A percentile compares a stretch with the other conserved stretches of the same genome.
Conservation (phyloP, 2,329 filamentous ascomycete genomes). For the Cercospora canescens region DNA sequence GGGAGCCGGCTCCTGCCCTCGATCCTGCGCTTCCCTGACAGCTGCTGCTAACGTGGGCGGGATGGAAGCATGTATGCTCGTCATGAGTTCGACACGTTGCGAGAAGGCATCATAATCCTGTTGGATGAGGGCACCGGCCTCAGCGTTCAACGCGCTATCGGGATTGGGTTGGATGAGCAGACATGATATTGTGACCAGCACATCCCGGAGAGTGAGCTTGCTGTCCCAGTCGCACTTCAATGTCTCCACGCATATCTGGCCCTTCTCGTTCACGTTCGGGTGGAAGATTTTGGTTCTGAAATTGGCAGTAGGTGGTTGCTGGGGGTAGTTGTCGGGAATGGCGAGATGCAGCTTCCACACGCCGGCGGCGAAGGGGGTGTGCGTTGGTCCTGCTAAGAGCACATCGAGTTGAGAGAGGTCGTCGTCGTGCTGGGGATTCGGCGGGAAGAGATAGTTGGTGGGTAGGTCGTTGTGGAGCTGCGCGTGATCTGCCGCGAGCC, state of each 20-base stretch:
- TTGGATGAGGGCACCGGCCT: conserved; percentile 59
- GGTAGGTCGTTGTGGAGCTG: conserved; percentile 58
- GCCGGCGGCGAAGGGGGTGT: conserved; percentile 60
- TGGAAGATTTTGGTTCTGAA: conserved; percentile 65
- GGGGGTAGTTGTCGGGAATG: conserved; percentile 59
- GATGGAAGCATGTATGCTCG: conserved; percentile 60
- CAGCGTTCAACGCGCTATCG: conserved; percentile 63
- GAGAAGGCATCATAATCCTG: conserved; percentile 61
- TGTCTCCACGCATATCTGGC: conserved; percentile 64
- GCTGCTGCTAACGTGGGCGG: conserved; percentile 46
- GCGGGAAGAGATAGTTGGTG: conserved; percentile 62
- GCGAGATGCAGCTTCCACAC: conserved; percentile 61
- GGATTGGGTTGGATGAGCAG: conserved; percentile 65
- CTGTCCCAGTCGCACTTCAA: conserved; percentile 64
- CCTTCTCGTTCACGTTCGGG: conserved; percentile 64
- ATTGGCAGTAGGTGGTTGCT: conserved; percentile 55
- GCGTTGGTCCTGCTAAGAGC: conserved; percentile 59
- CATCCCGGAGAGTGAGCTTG: conserved; percentile 59
- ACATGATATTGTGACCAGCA: conserved; percentile 61
- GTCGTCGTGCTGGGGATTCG: conserved; percentile 41
- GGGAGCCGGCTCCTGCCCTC: conserved; percentile 42
- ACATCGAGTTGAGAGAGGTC: conserved; percentile 60
- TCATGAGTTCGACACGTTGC: conserved; percentile 61
- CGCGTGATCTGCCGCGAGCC: conserved; percentile 61
- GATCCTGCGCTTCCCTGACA: conserved; percentile 55